Conservation (phyloP, 805 yeast species). For the Debaryomyces maramus region DNA sequence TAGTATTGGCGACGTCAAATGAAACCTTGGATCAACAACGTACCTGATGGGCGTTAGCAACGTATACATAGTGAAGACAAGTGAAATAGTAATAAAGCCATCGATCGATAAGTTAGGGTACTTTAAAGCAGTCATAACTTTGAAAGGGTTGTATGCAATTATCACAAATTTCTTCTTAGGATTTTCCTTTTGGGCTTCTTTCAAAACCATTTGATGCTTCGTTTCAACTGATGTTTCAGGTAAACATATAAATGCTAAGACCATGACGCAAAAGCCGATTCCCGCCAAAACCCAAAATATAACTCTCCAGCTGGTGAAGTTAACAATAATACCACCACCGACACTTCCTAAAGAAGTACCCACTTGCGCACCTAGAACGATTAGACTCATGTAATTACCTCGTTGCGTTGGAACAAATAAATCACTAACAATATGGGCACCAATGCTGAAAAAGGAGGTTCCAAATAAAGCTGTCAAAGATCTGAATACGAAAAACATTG, state of each 20-base stretch:
- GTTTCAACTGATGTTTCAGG: conserved; percentile 47
- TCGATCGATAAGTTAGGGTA: conserved; percentile 46
- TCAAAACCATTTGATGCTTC: conserved; percentile 13
- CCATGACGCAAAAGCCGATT: conserved; percentile 35
- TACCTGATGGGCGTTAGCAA: conserved; percentile 55
- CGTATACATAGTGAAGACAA: conserved; percentile 51
- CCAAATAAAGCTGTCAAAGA: conserved; percentile 53
- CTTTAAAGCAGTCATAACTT: conserved; percentile 42
- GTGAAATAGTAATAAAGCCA: conserved; percentile 40
- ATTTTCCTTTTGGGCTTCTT: conserved; percentile 15
- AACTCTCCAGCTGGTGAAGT: conserved; percentile 53
- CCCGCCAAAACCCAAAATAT: conserved; percentile 52
- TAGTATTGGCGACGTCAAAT: conserved; percentile 46
- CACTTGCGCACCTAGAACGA: conserved; percentile 50
- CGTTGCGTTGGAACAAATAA: conserved; percentile 50
- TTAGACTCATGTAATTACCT: conserved; percentile 52
- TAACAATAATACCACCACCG: conserved; percentile 53
- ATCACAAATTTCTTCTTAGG: conserved; percentile 39
- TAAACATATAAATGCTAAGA: conserved; percentile 38
- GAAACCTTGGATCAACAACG: conserved; percentile 56
- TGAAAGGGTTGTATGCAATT: conserved; percentile 46
- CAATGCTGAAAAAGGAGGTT: conserved; percentile 54
- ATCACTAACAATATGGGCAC: conserved; percentile 53
- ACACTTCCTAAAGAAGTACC: conserved; percentile 58
- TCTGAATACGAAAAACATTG: conserved; percentile 56